phyloP scores from a whole-genome alignment of 306 rosid species.

The Inga laurina region DNA sequence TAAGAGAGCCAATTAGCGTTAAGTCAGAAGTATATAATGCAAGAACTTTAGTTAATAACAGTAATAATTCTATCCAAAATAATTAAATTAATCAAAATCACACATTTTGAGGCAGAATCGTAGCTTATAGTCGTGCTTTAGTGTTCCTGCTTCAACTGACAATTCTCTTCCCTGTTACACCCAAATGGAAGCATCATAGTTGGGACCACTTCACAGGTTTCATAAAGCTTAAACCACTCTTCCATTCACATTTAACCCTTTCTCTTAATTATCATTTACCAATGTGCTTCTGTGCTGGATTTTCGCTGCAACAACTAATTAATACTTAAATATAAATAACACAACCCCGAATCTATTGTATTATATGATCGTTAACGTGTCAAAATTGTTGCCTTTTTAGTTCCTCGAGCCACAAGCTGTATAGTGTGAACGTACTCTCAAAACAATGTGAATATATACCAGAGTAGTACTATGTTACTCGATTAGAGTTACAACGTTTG shows the following conservation, averaged over 20 bases:
- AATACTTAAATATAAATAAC: background rate
- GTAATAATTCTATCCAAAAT: slow-evolving; percentile 32
- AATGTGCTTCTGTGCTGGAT: slow-evolving; percentile 38
- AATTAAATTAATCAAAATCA: background rate
- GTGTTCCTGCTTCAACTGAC: slow-evolving; percentile 61
- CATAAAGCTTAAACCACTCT: slow-evolving; percentile 57
- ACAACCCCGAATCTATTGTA: background rate
- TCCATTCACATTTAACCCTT: slow-evolving; percentile 37
- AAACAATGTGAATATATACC: slow-evolving; percentile 16
- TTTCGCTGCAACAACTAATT: slow-evolving; percentile 23
- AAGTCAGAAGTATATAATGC: slow-evolving; percentile 39
- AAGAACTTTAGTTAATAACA: slow-evolving; percentile 39
- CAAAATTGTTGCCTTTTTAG: slow-evolving; percentile 26
- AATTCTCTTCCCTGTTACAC: slow-evolving; percentile 61
- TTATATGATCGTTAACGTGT: background rate
- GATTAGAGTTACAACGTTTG: background rate
- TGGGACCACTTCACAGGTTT: slow-evolving; percentile 75
- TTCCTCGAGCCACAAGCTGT: slow-evolving; percentile 32
- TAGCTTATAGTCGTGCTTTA: slow-evolving; percentile 54
- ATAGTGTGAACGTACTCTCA: slow-evolving; percentile 27
- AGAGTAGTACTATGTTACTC: slow-evolving; percentile 15
- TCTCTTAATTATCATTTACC: slow-evolving; percentile 39
- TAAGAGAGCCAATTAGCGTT: slow-evolving; percentile 45
- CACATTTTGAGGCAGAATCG: slow-evolving; percentile 58
- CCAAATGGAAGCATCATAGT: slow-evolving; percentile 59